phyloP scores from a whole-genome alignment of 2,329 filamentous ascomycete species.

The Fusarium buharicum region DNA sequence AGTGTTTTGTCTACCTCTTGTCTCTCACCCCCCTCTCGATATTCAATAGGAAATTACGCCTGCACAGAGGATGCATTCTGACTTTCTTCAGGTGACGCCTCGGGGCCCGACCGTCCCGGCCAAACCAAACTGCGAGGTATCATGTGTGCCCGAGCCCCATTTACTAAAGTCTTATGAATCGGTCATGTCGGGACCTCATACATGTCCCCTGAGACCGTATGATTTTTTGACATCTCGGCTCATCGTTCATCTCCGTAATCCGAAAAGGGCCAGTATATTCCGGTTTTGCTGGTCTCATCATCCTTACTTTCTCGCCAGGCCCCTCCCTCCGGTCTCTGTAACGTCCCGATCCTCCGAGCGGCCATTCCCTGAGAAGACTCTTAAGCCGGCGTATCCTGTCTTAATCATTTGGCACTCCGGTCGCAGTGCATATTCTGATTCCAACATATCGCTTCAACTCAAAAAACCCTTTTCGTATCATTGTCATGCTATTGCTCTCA shows the following conservation, averaged over 20 bases:
- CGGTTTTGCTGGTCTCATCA: slow-evolving; percentile 1
- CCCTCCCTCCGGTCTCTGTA: slow-evolving; percentile 18
- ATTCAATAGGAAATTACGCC: slow-evolving; percentile 14
- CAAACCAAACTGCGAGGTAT: slow-evolving; percentile 23
- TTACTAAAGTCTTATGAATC: slow-evolving; percentile 9
- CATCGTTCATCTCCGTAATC: slow-evolving; percentile 8
- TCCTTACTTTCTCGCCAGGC: slow-evolving; percentile 6
- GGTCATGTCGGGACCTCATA: slow-evolving; percentile 4
- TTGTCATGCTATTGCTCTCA: slow-evolving; percentile 13
- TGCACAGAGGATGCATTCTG: slow-evolving; percentile 1
- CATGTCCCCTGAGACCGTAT: slow-evolving; percentile 7
- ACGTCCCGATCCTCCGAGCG: slow-evolving; percentile 22
- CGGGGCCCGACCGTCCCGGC: slow-evolving; percentile 14
- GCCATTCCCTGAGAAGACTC: neutral
- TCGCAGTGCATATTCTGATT: slow-evolving; percentile 32
- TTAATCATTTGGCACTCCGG: slow-evolving; percentile 13
- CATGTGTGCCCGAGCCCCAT: slow-evolving; percentile 14
- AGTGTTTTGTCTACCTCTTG: slow-evolving; percentile 19
- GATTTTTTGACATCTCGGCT: slow-evolving; percentile 7
- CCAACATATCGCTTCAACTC: slow-evolving; percentile 13
- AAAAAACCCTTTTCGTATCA: slow-evolving; percentile 14
- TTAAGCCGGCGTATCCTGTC: slow-evolving; percentile 5
- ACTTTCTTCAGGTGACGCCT: slow-evolving; percentile 17
- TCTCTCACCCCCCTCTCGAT: slow-evolving; percentile 13
- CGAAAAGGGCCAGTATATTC: slow-evolving; percentile 3